These are phyloP conservation scores for Globisporangium apiculatum DNA, from an alignment of 352 stramenopile genomes.

Conservation along the genomic window DNA sequence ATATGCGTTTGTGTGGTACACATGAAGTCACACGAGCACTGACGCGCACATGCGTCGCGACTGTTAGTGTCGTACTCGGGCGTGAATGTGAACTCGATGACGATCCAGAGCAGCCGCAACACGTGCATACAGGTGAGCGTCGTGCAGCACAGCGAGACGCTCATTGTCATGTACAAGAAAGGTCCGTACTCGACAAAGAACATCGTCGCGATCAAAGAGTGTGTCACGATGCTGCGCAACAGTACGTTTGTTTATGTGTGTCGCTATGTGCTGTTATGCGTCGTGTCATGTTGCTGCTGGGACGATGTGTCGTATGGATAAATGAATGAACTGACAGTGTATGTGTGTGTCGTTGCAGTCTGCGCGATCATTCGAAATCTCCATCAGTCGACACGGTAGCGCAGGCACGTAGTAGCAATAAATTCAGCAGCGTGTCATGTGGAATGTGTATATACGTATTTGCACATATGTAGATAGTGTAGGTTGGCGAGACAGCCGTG, in stretches of 20 bases:
- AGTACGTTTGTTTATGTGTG: slow-evolving; percentile 21
- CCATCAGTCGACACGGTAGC: slow-evolving; percentile 48
- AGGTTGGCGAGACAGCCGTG: too few species aligned
- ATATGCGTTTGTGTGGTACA: not conserved
- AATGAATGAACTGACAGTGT: too few species aligned
- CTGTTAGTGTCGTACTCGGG: slow-evolving; percentile 71
- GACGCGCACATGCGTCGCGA: not conserved
- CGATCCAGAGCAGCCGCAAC: slow-evolving; percentile 80
- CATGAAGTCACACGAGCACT: too few species aligned
- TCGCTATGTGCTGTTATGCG: too few species aligned
- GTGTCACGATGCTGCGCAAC: slow-evolving; percentile 66
- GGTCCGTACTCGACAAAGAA: slow-evolving; percentile 53
- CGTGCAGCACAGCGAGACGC: slow-evolving; percentile 65
- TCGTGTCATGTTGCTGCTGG: not conserved
- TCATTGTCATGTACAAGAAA: slow-evolving; percentile 88
- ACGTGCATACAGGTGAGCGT: slow-evolving; percentile 85
- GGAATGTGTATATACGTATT: not conserved
- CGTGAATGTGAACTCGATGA: slow-evolving; percentile 78
- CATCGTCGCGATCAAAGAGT: slow-evolving; percentile 73
- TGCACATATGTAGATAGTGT: too few species aligned
- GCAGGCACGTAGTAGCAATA: not conserved
- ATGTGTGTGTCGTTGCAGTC: slow-evolving; percentile 18
- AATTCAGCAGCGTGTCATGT: not conserved
- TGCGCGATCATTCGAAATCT: slow-evolving; percentile 62
- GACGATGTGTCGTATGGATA: not conserved